These are phyloP conservation scores for Hippophae rhamnoides DNA, from an alignment of 306 rosid genomes.

Conservation along the genomic window DNA sequence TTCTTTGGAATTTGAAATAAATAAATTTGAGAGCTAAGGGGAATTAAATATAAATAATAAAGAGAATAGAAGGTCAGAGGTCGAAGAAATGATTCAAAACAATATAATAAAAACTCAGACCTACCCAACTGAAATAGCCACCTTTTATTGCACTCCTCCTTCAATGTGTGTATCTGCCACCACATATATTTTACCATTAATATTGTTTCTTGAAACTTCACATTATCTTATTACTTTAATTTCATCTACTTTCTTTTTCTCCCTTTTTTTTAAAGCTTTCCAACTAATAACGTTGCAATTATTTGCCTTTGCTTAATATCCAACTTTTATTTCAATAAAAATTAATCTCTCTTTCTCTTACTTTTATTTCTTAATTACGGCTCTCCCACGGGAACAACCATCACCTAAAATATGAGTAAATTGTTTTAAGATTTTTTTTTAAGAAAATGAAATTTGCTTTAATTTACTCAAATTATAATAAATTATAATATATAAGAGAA, in stretches of 20 bases:
- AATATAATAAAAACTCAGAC: constrained; percentile 54
- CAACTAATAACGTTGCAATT: constrained; percentile 17
- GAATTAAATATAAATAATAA: constrained; percentile 2
- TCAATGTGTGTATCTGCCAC: constrained; percentile 65
- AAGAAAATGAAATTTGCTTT: no score
- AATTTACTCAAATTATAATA: no score
- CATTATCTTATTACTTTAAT: constrained; percentile 15
- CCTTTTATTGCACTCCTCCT: constrained; percentile 51
- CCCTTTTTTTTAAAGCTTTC: constrained; percentile 5
- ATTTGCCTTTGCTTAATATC: constrained; percentile 1
- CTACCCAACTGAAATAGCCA: constrained; percentile 72
- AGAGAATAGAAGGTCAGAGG: constrained; percentile 10
- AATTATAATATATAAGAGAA: no score
- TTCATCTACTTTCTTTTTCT: constrained; percentile 16
- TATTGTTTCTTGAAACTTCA: constrained; percentile 29
- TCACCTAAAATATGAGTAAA: no score
- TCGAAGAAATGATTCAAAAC: background rate
- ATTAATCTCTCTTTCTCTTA: no score
- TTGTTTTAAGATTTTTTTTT: no score
- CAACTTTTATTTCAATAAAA: background rate
- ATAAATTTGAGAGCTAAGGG: constrained; percentile 19
- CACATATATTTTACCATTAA: constrained; percentile 49
- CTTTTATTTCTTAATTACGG: no score
- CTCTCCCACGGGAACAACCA: no score
- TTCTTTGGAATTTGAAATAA: constrained; percentile 19